These are phyloP conservation scores for Colletotrichum higginsianum DNA, from an alignment of 2,329 filamentous ascomycete genomes.

Conservation along the genomic window DNA sequence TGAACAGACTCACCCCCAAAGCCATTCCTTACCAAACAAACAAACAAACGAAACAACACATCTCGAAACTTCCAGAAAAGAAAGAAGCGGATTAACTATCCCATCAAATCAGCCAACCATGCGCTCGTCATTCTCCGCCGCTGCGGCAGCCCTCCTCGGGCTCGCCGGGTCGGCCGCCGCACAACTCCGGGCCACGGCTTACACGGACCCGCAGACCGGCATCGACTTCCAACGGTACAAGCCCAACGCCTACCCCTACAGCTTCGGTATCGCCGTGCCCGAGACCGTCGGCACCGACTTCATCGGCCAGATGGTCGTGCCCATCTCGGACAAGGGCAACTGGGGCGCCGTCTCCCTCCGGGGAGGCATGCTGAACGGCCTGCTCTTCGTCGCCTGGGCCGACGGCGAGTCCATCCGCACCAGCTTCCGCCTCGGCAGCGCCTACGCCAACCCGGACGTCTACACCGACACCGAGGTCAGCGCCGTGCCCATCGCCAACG, in stretches of 20 bases:
- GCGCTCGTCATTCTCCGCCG: constrained; percentile 37
- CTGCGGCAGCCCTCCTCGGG: constrained; percentile 43
- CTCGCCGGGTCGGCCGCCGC: constrained; percentile 45
- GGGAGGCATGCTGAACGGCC: constrained; percentile 62
- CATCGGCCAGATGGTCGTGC: constrained; percentile 66
- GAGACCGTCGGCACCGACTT: constrained; percentile 65
- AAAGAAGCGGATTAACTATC: too few species aligned
- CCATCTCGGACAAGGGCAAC: constrained; percentile 52
- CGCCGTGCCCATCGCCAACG: constrained; percentile 62
- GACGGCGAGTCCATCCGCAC: constrained; percentile 58
- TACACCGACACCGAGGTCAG: constrained; percentile 58
- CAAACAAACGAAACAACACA: not conserved
- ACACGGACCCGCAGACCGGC: constrained; percentile 60
- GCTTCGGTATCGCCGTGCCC: constrained; percentile 66
- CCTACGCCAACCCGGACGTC: constrained; percentile 63
- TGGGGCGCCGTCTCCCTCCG: constrained; percentile 65
- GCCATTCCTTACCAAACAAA: constrained; percentile 7
- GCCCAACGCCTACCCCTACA: constrained; percentile 53
- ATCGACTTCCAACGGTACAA: constrained; percentile 50
- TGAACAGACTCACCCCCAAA: constrained; percentile 1
- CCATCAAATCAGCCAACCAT: constrained; percentile 25
- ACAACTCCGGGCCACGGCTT: constrained; percentile 48
- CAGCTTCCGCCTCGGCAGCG: constrained; percentile 51
- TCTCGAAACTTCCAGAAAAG: constrained; percentile 14
- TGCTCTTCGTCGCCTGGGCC: constrained; percentile 66